Evolutionary conservation across 164 flowering plant species (phyloP).

Genomic region (Piper longum): DNA sequence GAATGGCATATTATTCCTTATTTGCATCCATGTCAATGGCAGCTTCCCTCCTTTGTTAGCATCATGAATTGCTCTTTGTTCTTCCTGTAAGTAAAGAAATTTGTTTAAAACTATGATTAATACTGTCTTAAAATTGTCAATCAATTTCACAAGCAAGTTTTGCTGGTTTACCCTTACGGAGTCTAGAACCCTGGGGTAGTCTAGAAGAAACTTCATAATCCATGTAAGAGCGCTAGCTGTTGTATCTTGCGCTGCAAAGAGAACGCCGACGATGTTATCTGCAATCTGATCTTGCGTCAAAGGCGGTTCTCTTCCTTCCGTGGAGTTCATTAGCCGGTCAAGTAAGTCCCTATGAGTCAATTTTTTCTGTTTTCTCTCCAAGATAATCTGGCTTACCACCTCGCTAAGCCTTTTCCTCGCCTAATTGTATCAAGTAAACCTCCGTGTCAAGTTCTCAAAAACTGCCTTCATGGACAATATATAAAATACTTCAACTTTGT

Average conservation of each 20-base stretch:
- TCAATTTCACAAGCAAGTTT: background rate
- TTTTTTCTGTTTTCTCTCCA: constrained; percentile 43
- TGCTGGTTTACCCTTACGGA: constrained; percentile 41
- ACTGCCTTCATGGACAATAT: background rate
- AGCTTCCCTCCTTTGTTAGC: constrained; percentile 21
- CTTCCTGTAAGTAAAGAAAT: constrained; percentile 31
- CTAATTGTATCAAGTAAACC: constrained; percentile 11
- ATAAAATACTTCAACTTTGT: background rate
- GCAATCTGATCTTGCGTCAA: constrained; percentile 55
- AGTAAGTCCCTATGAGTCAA: constrained; percentile 32
- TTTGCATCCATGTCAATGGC: constrained; percentile 55
- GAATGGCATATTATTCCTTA: constrained; percentile 52
- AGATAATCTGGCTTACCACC: constrained; percentile 38
- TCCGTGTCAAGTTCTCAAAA: background rate
- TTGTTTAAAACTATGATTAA: background rate
- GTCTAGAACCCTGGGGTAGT: constrained; percentile 58
- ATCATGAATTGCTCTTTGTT: constrained; percentile 39
- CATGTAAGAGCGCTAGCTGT: constrained; percentile 90
- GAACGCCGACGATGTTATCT: constrained; percentile 80
- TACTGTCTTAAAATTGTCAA: background rate
- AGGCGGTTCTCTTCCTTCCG: constrained; percentile 31
- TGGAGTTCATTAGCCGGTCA: constrained; percentile 37
- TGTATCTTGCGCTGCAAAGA: constrained; percentile 92
- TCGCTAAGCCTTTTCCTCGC: constrained; percentile 58
- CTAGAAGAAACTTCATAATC: constrained; percentile 80